Evolutionary conservation across 106 monocot genomes (phyloP), one percentile per base, ranked within the genome.

Genomic region (Dactylorhiza incarnata): DNA sequence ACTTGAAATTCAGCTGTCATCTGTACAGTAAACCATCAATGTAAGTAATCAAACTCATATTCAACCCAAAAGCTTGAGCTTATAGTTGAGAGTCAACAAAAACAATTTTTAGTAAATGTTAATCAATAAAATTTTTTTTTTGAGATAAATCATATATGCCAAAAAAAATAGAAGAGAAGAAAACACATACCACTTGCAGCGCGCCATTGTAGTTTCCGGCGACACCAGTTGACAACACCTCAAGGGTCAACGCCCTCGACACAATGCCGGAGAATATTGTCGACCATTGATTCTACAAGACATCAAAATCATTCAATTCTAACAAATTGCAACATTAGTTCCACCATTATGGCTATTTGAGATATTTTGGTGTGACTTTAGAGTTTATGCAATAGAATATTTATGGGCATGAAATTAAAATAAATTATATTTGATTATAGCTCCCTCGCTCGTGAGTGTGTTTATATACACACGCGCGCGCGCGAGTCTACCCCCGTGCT

Each of bases 201-300:
- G 97, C 97, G 17, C 97, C 97, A 75, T 97, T 91, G 80, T 87
- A 97, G 78, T 91, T 94, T 45, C 97, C 97, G n/a, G 94, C 97
- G 0, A 97, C 93, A 48, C 97, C 94, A 10, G 97, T 97, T 52
- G 97, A 97, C 49, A 97, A 48, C 59, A 97, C 97, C 56, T 97
- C 97, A 49, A 91, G 29, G 46, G 94, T 97, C 11, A 89, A 50
- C 7, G 91, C 97, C 68, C 87, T 97, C n/a, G 97, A 94, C 29
- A 97, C 93, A 22, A 94, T 97, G 45, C 86, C 84, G 13, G 94
- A 91, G 78, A 94, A 94, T 50, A 93, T 78, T 10, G 83, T 84
- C 9, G 91, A 87, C 90, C 92, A 97, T 71, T 97, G 94, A 71
- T 91, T 94, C 97, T 97, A 71, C 5, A 6, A 46, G 5, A 17